Evolutionary conservation across 2,329 filamentous ascomycete species (phyloP).

Genomic region (Monascus ruber): DNA sequence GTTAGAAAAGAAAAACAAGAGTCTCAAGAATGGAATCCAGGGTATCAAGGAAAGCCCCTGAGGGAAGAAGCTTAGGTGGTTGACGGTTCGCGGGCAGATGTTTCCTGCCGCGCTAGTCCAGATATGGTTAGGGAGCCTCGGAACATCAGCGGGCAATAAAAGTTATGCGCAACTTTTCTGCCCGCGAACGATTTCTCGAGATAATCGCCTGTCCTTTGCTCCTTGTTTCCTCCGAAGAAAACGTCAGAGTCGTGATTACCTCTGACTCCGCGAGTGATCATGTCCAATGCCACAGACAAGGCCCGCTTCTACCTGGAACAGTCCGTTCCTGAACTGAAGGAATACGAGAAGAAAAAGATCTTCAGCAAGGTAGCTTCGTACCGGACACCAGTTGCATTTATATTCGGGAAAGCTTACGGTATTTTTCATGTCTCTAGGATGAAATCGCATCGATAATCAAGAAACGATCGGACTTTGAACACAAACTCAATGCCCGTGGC

Average conservation of each 20-base stretch:
- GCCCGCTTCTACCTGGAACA: conserved; percentile 92
- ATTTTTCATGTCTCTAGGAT: conserved; percentile 42
- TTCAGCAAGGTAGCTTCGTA: conserved; percentile 57
- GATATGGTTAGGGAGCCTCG: neutral
- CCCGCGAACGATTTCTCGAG: conserved; percentile 1
- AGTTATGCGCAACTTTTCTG: too few species aligned
- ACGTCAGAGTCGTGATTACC: too few species aligned
- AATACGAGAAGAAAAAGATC: conserved; percentile 83
- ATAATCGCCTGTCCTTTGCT: conserved; percentile 3
- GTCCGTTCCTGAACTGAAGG: conserved; percentile 79
- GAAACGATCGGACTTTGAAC: conserved; percentile 88
- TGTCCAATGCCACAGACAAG: conserved; percentile 83
- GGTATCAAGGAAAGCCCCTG: conserved; percentile 15
- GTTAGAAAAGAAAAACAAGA: conserved; percentile 13
- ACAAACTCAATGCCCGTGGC: conserved; percentile 74
- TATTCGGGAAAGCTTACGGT: neutral
- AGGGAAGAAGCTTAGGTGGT: conserved; percentile 6
- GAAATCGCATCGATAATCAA: conserved; percentile 82
- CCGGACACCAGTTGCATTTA: neutral
- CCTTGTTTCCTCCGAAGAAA: neutral
- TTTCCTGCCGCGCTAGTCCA: conserved; percentile 7
- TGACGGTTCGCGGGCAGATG: too few species aligned
- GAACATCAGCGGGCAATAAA: too few species aligned
- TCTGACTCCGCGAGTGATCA: conserved; percentile 25
- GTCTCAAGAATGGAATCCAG: conserved; percentile 7